Percentiles rank a stretch among this genome's conserved stretches.
Evolutionary conservation across 768 basidiomycete genomes (phyloP).

Genomic region (Mycena floridula): DNA sequence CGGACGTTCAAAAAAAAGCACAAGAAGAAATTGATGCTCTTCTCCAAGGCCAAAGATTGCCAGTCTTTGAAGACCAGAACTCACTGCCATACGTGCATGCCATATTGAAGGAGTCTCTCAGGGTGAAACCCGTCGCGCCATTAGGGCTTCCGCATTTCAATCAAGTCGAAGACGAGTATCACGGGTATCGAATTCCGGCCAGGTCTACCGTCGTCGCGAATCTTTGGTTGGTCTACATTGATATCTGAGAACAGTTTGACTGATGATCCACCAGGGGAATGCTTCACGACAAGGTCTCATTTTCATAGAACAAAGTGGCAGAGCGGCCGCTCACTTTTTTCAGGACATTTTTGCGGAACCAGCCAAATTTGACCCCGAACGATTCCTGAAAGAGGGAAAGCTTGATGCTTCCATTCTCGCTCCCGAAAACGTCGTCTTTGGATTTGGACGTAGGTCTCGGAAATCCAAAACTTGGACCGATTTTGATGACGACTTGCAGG

Average conservation of each 20-base stretch:
- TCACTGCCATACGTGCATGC: slow-evolving; percentile 25
- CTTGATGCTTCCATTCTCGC: no score
- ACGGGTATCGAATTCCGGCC: neutral
- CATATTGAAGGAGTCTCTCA: slow-evolving; percentile 17
- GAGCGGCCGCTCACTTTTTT: neutral
- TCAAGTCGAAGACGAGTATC: neutral
- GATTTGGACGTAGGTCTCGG: no score
- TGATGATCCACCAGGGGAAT: neutral
- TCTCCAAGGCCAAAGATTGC: slow-evolving; percentile 15
- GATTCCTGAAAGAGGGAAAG: neutral
- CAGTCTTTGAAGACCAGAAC: slow-evolving; percentile 18
- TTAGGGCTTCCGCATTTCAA: slow-evolving; percentile 3
- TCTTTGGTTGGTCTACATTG: neutral
- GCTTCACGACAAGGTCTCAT: neutral
- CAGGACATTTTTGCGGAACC: no score
- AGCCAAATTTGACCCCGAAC: neutral
- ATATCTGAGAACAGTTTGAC: neutral
- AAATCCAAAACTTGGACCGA: no score
- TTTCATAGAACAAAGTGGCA: neutral
- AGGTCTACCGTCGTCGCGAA: neutral
- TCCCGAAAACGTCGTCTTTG: neutral
- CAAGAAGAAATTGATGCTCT: slow-evolving; percentile 17
- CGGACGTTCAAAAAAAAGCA: slow-evolving; percentile 1
- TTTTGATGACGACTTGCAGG: neutral
- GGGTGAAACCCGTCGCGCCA: slow-evolving; percentile 1